Base-by-base conservation (phyloP, 2,329 filamentous ascomycete species). In the Balansia obtecta region DNA sequence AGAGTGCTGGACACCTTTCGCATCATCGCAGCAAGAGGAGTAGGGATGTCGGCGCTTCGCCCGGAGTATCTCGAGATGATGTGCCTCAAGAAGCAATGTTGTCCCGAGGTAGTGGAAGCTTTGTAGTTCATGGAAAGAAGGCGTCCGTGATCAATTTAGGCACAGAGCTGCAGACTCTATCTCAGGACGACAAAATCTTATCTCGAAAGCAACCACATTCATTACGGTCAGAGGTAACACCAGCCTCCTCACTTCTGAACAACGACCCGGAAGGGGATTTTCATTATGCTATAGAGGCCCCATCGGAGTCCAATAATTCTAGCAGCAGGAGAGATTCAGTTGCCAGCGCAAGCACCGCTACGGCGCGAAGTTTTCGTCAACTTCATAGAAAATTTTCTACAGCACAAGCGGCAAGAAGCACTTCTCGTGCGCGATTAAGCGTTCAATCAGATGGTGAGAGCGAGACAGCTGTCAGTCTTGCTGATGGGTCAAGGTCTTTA, bases 51-150 rank as follows among this genome's bases (percentile, higher is more conserved):
- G 53, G 53, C 3, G 37, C 48, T 11, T 47, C 50, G 3, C 58
- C 55, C 8, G 50, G 46, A 3, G 59, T 55, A 4, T 51, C 58
- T 60, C 46, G 65, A 61, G 61, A 73, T 16, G 67, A 74, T 60
- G 52, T 62, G 54, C 56, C 65, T 55, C 60, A 77, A 68, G 71
- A 85, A 38, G 85, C 88, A 57, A 82, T 85, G 11, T 74, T 98
- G 12, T 74, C 85, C 7, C 82, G 93, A 45, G 85, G 85, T 12
- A 81, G 86, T 12, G 88, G 88, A 5, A 95, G 88, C 59, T 98
- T 98, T 65, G 95, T 93, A 4, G 83, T 98, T 4, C 93, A 98
- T 61, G 91, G 93, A 53, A 98, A 97, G 72, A 97, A 98, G 67
- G 93, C 93, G 2, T 95, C 89, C 1, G 87, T 98, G 50, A 88